Evolutionary conservation across 2,329 filamentous ascomycete species (phyloP).

Genomic region (Hortaea sp.): DNA sequence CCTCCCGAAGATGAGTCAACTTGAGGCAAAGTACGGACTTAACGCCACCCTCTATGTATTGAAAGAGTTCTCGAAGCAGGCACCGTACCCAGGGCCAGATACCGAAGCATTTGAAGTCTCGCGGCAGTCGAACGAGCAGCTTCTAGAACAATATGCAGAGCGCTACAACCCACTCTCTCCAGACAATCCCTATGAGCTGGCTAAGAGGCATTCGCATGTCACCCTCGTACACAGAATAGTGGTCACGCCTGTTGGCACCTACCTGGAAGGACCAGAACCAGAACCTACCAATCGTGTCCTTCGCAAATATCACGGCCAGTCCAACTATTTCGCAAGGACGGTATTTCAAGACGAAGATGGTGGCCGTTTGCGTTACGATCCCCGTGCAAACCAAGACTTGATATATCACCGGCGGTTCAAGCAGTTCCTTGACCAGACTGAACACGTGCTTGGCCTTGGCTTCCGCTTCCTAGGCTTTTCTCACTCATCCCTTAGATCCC

Average conservation of each 20-base stretch:
- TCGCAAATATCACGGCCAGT: conserved; percentile 50
- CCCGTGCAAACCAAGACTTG: conserved; percentile 35
- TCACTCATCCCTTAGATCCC: conserved; percentile 63
- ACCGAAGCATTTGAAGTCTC: conserved; percentile 35
- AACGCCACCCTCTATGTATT: conserved; percentile 36
- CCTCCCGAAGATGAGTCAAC: conserved; percentile 32
- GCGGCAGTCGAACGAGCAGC: conserved; percentile 30
- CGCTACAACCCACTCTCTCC: conserved; percentile 18
- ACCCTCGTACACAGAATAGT: conserved; percentile 26
- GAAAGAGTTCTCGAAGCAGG: conserved; percentile 40
- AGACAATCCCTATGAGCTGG: conserved; percentile 22
- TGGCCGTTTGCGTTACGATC: conserved; percentile 50
- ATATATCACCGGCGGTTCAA: conserved; percentile 53
- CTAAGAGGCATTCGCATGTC: conserved; percentile 23
- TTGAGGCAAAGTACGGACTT: conserved; percentile 19
- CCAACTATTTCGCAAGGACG: conserved; percentile 58
- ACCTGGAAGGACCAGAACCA: conserved; percentile 39
- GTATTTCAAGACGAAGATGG: conserved; percentile 67
- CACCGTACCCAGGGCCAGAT: conserved; percentile 47
- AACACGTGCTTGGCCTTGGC: conserved; percentile 52
- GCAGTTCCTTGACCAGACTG: conserved; percentile 45
- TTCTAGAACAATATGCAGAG: conserved; percentile 34
- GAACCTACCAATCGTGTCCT: conserved; percentile 63
- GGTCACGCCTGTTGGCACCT: conserved; percentile 31
- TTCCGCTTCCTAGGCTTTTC: conserved; percentile 69